These are phyloP conservation scores for Delonix regia DNA, from an alignment of 306 rosid species.

Conservation along the genomic window DNA sequence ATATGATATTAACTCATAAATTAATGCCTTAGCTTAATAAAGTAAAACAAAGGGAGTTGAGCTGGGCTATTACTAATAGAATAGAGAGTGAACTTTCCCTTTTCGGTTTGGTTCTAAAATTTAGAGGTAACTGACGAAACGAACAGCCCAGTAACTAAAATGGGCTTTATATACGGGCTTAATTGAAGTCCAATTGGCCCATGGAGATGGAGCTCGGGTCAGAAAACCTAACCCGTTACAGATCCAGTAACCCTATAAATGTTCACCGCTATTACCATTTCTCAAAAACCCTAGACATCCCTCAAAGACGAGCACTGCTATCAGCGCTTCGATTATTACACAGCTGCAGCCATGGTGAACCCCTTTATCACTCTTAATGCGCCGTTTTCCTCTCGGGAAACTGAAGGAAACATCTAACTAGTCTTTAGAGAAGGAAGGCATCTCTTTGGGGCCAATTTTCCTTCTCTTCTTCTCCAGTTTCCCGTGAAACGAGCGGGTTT, in stretches of 20 bases:
- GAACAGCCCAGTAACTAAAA: not conserved
- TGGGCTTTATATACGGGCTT: not conserved
- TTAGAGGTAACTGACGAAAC: too few species aligned
- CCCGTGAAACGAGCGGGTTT: not conserved
- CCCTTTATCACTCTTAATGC: not conserved
- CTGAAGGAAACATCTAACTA: not conserved
- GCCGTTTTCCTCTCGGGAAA: not conserved
- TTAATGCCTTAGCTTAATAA: too few species aligned
- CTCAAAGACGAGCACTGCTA: too few species aligned
- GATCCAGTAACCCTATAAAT: not conserved
- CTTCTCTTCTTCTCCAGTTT: not conserved
- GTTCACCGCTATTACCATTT: fast-evolving
- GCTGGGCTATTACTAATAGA: too few species aligned
- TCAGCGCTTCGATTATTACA: not conserved
- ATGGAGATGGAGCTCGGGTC: not conserved
- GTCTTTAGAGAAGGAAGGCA: not conserved
- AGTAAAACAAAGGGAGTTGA: too few species aligned
- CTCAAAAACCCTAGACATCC: constrained; percentile 8
- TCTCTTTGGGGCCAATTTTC: not conserved
- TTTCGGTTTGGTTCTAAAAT: too few species aligned
- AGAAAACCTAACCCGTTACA: not conserved
- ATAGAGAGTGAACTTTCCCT: too few species aligned
- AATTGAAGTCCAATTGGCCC: not conserved
- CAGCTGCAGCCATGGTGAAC: constrained; percentile 29
- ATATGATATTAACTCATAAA: too few species aligned